These are phyloP conservation scores for Cryomyces minteri DNA, from an alignment of 495 filamentous ascomycete genomes.

Conservation along the genomic window DNA sequence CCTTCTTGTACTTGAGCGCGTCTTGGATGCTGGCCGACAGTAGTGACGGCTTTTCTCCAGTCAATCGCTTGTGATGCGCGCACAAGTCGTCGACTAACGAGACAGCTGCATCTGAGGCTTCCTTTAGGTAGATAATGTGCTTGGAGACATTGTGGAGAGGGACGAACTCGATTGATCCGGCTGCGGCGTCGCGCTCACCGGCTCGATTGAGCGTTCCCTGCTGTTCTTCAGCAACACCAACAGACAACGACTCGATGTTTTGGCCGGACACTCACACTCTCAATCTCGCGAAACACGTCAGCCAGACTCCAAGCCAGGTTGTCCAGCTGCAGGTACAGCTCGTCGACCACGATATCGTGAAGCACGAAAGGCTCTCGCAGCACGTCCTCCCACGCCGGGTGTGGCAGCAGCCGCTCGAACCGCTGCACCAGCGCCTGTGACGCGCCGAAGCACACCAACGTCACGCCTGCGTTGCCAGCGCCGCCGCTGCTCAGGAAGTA, in stretches of 20 bases:
- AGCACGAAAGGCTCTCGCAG: slow-evolving; percentile 3
- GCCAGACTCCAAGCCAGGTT: background rate
- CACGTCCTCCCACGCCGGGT: slow-evolving; percentile 1
- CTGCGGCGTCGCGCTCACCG: background rate
- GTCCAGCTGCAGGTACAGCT: slow-evolving; percentile 5
- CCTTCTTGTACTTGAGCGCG: background rate
- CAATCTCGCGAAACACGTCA: slow-evolving; percentile 1
- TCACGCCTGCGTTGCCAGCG: background rate
- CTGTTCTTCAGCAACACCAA: too few species aligned
- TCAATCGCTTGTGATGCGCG: background rate
- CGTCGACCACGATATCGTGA: slow-evolving; percentile 4
- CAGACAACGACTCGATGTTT: too few species aligned
- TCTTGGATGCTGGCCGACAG: background rate
- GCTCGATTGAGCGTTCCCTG: slow-evolving; percentile 1
- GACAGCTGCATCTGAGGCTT: background rate
- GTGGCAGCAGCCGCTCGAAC: background rate
- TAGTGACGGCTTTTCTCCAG: background rate
- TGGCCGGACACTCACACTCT: background rate
- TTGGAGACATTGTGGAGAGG: slow-evolving; percentile 8
- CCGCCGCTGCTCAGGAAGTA: background rate
- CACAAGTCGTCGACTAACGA: background rate
- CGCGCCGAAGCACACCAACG: slow-evolving; percentile 6
- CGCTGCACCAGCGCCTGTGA: slow-evolving; percentile 2
- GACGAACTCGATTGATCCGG: slow-evolving; percentile 5
- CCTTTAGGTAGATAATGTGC: slow-evolving; percentile 1